Percentiles rank a stretch among this genome's conserved stretches.
Evolutionary conservation across 371 early-diverging fungal species (phyloP).

Genomic region (Synchytrium microbalum): DNA sequence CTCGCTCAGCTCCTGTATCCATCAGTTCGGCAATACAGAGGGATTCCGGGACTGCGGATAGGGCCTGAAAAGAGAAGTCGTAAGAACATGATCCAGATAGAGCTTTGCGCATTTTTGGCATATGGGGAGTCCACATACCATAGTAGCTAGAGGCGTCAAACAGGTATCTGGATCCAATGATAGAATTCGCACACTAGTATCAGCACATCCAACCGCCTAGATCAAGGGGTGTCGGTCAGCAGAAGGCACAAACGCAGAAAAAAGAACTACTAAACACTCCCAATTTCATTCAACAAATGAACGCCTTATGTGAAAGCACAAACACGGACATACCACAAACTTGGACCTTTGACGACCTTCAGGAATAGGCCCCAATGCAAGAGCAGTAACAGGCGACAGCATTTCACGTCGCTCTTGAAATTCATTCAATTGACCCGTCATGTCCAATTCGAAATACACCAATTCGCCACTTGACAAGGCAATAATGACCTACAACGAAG

Average conservation of each 20-base stretch:
- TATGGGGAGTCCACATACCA: slow-evolving; percentile 50
- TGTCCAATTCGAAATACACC: slow-evolving; percentile 90
- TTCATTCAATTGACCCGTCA: slow-evolving; percentile 78
- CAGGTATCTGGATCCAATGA: slow-evolving; percentile 73
- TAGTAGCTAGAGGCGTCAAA: slow-evolving; percentile 74
- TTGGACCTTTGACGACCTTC: slow-evolving; percentile 68
- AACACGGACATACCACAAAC: slow-evolving; percentile 46
- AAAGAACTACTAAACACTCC: neutral
- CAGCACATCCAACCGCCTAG: slow-evolving; percentile 83
- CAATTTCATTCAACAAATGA: slow-evolving; percentile 4
- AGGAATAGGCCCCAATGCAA: slow-evolving; percentile 75
- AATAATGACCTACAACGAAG: slow-evolving; percentile 60
- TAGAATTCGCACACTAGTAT: slow-evolving; percentile 83
- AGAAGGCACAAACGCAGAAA: slow-evolving; percentile 4
- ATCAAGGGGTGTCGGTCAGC: neutral
- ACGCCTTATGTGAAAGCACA: neutral
- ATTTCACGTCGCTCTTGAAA: slow-evolving; percentile 71
- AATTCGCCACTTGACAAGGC: slow-evolving; percentile 77
- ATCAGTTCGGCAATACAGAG: slow-evolving; percentile 69
- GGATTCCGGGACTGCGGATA: slow-evolving; percentile 48
- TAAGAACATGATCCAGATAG: neutral
- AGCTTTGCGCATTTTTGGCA: no score
- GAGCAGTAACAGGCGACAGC: slow-evolving; percentile 58
- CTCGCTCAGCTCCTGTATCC: slow-evolving; percentile 39
- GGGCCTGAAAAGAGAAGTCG: slow-evolving; percentile 26